These are phyloP conservation scores for Aspergillus intermedius DNA, from an alignment of 2,329 filamentous ascomycete species.

Conservation along the genomic window DNA sequence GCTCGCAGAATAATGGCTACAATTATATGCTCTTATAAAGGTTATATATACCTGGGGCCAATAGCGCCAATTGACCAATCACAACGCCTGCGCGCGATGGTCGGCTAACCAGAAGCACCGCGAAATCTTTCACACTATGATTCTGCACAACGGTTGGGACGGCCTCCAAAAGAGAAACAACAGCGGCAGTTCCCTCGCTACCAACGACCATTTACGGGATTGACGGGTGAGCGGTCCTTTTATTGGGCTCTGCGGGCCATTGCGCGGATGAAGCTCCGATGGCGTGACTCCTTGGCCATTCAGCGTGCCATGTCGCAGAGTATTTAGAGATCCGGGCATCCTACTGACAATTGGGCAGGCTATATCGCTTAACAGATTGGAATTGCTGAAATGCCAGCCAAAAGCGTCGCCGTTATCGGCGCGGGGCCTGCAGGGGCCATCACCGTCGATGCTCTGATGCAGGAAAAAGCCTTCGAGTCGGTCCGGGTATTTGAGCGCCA, in stretches of 20 bases:
- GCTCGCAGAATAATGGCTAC: too few species aligned
- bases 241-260: not conserved
- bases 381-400: conserved; percentile 2
- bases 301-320: not conserved
- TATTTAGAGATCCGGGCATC: not conserved
- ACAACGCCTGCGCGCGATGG: not conserved
- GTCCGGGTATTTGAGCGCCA: conserved; percentile 59
- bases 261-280: not conserved
- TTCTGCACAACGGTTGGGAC: not conserved
- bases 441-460: conserved; percentile 52
- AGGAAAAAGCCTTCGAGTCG: conserved; percentile 53
- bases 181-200: not conserved
- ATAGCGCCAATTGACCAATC: not conserved
- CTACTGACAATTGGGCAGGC: not conserved
- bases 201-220: not conserved
- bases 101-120: too few species aligned
- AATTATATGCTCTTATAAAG: too few species aligned
- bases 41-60: too few species aligned
- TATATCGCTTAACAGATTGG: not conserved
- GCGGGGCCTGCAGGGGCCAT: conserved; percentile 57
- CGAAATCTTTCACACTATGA: not conserved
- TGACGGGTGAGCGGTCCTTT: not conserved
- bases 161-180: not conserved
- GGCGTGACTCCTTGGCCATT: not conserved
- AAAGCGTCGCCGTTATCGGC: conserved; percentile 54